Base-by-base conservation (phyloP, 306 rosid species). In the Cyclanthera cordifolia region DNA sequence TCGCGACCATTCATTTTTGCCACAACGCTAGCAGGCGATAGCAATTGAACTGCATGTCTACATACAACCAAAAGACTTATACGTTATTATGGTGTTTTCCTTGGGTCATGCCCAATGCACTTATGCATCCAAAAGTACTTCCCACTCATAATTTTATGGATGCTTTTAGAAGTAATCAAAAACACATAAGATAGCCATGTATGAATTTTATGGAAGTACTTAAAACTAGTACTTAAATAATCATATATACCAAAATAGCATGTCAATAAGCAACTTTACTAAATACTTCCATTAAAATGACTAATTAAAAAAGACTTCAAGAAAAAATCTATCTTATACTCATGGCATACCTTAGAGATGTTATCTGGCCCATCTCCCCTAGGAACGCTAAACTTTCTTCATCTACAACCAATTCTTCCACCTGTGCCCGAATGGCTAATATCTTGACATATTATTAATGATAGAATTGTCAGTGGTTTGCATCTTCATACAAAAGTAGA, bases 1-100 rank as follows among this genome's bases (percentile, higher is more conserved):
- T 94, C 99, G 57, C 99, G 84, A 57, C 97, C 97, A 50, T 87
- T 90, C 93, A 86, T 90, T 82, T 88, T 90, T n/a, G 97, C 88
- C 58, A 94, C 83, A 41, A 94, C 71, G 67, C 99, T 92, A 48
- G 95, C 95, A 41, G 96, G 94, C 3, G 97, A 86, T 50, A 94
- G 72, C 67, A 94, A 85, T 78, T 92, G 98, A 81, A 92, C 90
- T 0, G 96, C 90, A 50, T 92, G 98, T 83, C 98, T 92, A 82
- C 60, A 3, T 27, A 72, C 16, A n/a, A 68, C 28, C 59, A 53
- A 32, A 37, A 53, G 41, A 14, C 5, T 70, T n/a, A n/a, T n/a
- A n/a, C n/a, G n/a, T n/a, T n/a, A n/a, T n/a, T n/a, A n/a, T n/a
- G n/a, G n/a, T n/a, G n/a, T n/a, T n/a, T n/a, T n/a, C n/a, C n/a